Evolutionary conservation across 2,329 filamentous ascomycete species (phyloP).

Genomic region (Claviceps digitariae): DNA sequence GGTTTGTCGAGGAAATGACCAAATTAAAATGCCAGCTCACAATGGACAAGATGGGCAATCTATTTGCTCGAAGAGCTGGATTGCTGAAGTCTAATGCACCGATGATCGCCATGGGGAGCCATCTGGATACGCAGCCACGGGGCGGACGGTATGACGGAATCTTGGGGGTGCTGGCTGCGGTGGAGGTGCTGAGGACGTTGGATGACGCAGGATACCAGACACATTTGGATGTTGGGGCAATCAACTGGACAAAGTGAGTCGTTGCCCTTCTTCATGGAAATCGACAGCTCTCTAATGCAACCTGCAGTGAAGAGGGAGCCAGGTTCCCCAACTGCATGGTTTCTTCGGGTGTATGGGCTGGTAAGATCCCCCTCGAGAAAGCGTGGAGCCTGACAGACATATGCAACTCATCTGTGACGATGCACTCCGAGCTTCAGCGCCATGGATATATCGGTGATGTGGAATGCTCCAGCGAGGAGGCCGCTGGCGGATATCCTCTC

Average conservation of each 20-base stretch:
- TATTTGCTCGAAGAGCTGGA: constrained; percentile 57
- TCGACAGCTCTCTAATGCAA: neutral
- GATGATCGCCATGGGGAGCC: constrained; percentile 54
- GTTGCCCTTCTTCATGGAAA: neutral
- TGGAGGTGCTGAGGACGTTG: constrained; percentile 58
- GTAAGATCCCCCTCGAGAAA: constrained; percentile 43
- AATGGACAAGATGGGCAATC: constrained; percentile 69
- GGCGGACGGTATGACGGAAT: constrained; percentile 67
- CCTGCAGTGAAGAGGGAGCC: constrained; percentile 61
- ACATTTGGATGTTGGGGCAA: constrained; percentile 55
- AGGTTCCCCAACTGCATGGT: constrained; percentile 66
- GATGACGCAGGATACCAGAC: constrained; percentile 52
- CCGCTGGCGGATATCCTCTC: constrained; percentile 35
- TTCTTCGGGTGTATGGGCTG: constrained; percentile 67
- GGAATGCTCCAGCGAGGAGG: constrained; percentile 6
- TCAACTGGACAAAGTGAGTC: constrained; percentile 61
- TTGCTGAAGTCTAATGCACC: constrained; percentile 41
- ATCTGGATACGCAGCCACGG: constrained; percentile 50
- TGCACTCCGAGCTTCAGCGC: constrained; percentile 42
- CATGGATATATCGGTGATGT: constrained; percentile 38
- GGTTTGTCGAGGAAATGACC: constrained; percentile 56
- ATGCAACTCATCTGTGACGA: constrained; percentile 15
- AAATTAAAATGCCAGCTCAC: constrained; percentile 53
- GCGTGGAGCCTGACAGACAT: constrained; percentile 53
- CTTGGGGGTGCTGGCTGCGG: constrained; percentile 56